These are phyloP conservation scores for Cryptococcus sp. DNA, from an alignment of 1,284 basidiomycete species.

Conservation along the genomic window DNA sequence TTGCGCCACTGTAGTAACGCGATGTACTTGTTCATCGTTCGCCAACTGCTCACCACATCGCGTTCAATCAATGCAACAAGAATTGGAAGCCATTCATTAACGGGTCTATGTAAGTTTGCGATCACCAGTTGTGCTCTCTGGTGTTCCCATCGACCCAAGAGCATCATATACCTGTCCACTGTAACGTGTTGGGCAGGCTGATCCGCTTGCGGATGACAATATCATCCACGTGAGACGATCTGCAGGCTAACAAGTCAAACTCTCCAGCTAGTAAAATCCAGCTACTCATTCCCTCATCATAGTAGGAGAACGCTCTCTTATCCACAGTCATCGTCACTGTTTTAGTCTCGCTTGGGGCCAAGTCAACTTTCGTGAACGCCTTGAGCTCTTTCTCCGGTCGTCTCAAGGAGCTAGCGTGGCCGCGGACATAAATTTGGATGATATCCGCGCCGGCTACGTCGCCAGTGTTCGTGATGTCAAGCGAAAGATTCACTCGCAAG, in stretches of 20 bases:
- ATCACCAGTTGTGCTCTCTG: too few species aligned
- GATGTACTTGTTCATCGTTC: too few species aligned
- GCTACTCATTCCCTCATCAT: neutral
- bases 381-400: slow-evolving; percentile 1
- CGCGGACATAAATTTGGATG: neutral
- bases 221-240: too few species aligned
- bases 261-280: neutral
- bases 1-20: too few species aligned
- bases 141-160: too few species aligned
- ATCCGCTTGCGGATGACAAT: too few species aligned
- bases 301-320: neutral
- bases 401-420: neutral
- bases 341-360: neutral
- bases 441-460: neutral
- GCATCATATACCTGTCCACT: too few species aligned
- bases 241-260: neutral
- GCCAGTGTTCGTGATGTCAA: neutral
- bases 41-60: too few species aligned
- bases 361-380: neutral
- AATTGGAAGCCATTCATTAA: too few species aligned
- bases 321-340: neutral
- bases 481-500: neutral
- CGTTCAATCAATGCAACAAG: too few species aligned
- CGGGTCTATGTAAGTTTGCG: too few species aligned
- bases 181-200: too few species aligned